Base-by-base conservation (phyloP, 352 stramenopile genomes). In the Pythium sukuiense region DNA sequence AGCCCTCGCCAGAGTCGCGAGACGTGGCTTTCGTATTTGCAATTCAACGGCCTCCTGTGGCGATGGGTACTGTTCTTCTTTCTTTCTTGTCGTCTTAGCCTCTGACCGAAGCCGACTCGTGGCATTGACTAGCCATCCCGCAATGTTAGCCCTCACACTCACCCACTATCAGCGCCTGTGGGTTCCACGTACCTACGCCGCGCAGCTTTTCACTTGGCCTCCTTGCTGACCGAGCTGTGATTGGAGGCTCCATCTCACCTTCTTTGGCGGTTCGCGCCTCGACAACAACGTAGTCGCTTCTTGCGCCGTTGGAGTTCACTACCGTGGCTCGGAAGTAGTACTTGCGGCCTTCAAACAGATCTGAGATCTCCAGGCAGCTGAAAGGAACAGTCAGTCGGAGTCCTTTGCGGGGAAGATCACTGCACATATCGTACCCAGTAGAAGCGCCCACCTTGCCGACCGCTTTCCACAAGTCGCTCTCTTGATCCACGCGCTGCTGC, bases 271-370 rank as follows among this genome's bases (percentile, higher is more conserved):
- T 67, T 14, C 60, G 59, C 16, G 45, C 62, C 1, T 67, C 41
- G 6, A 76, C 48, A 0, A 57, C 24, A 0, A 46, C 4, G 0
- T 72, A 80, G 43, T 72, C 70, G 26, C 73, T 58, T 27, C 48
- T 58, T 8, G 61, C 67, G 0, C 56, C 52, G 13, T 3, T 41
- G 33, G 65, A 57, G 11, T 48, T 64, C 8, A 63, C 52, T 1
- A 55, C 57, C 18, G 67, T 63, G 27, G 69, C 65, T 33, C 73
- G 70, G 20, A 80, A 80, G 41, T 63, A 55, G 55, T 77, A 80
- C 61, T 61, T 70, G 3, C 39, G 64, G 30, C 61, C 59, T 7
- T 41, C 57, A 18, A 76, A 60, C 6, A 76, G 41, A 4, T 69
- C 55, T 2, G 62, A 32, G 14, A 76, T 41, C 6, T 53, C 67